Base-by-base conservation (phyloP, 176 grass and related monocot genomes). In the Pontederia paniculata region DNA sequence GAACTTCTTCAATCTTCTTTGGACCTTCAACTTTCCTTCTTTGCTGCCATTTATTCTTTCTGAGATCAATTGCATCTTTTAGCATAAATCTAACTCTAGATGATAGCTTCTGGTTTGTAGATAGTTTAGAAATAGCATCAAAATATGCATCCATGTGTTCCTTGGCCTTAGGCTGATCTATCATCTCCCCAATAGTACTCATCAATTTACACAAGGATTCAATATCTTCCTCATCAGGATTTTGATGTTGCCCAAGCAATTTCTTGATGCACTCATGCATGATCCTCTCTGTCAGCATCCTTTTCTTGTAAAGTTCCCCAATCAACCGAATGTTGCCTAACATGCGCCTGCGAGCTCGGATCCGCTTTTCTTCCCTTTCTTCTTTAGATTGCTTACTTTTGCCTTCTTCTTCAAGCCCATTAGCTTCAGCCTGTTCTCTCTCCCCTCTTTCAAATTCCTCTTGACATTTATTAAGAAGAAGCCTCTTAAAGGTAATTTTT, bases 241-340 rank as follows among this genome's bases (percentile, higher is more conserved):
- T 73, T 19, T 97, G 77, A 51, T 19, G 71, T 44, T 69, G 68
- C 17, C 86, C 91, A 54, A 97, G 55, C 48, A 90, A 64, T 28
- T 96, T 96, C 46, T 84, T 89, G 53, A 96, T 96, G 73, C 90
- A 96, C 48, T 96, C 90, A 63, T 96, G 90, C 90, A 96, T 96
- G 25, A 96, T 96, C 12, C 82, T 71, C 76, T 96, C 90, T 0
- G 90, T 96, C 66, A 96, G 60, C 91, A 97, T 97, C 53, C 22
- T 81, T 56, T 97, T 97, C 71, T 97, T 97, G 69, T 90, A 97
- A 54, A 97, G 73, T 76, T 97, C 91, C n/a, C 91, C 91, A 74
- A 97, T 97, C 64, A 97, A 80, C 52, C 86, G 73, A 81, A 97
- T 97, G 57, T 97, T 97, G 28, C 91, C 91, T 43, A 97, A 74